Evolutionary conservation across 305 asterid species (phyloP), one percentile per base, ranked within the genome.

Genomic region (Lippia alba): DNA sequence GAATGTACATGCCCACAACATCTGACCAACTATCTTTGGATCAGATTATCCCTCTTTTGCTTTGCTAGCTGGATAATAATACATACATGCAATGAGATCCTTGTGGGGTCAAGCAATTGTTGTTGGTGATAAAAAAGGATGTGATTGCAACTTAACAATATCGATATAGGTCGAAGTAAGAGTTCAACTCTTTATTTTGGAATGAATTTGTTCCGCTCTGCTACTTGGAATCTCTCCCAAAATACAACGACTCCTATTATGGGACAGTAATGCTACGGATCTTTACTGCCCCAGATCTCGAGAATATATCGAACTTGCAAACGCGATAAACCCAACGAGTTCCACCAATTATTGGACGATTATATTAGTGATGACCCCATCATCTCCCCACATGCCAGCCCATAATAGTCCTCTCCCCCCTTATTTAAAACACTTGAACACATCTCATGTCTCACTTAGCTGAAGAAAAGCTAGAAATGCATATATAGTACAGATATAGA

Each of bases 311-410:
- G 30, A 24, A 24, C 30, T 24, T 24, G 30, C 30, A 36, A 36
- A 36, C 9, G 5, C 9, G 41, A 36, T 36, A 4, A 36, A 36
- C 41, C 9, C 41, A 2, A 36, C 8, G 30, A 24, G 30, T 24
- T 24, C 30, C 30, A 24, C 30, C 30, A 36, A 5, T 4, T 11
- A 44, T 11, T 8, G 49, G 56, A 5, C 24, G 8, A 50, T 4
- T 4, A 36, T 36, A 36, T 4, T 7, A 36, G 9, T 33, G 30
- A 48, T 66, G 66, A 56, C 78, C 80, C 82, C 80, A 79, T 83
- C 76, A 53, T 51, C 74, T 58, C 85, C 74, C 61, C 85, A 78
- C 82, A 78, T 78, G 84, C 73, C 75, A 67, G 51, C 70, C 72
- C 39, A 48, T 59, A 36, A 63, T 12, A 55, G 56, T 45, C 34